Conservation (phyloP, 2,329 filamentous ascomycete genomes). For the Fusarium phyllophilum region DNA sequence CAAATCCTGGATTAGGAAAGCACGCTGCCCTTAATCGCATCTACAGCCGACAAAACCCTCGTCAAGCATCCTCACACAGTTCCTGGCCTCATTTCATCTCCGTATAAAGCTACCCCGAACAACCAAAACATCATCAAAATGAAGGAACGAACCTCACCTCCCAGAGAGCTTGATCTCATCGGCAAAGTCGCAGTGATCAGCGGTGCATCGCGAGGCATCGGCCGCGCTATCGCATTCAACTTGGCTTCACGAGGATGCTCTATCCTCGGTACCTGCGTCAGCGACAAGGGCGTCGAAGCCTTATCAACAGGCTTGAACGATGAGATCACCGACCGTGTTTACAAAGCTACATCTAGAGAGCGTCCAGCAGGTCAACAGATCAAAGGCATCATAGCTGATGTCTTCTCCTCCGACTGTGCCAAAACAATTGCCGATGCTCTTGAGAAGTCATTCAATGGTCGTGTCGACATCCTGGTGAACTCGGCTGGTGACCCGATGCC, state of each 20-base stretch:
- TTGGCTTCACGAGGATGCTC: conserved; percentile 45
- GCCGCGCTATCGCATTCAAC: conserved; percentile 43
- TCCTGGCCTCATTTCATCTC: fast-evolving
- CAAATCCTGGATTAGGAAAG: fast-evolving
- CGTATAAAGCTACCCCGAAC: background rate
- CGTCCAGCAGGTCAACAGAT: conserved; percentile 34
- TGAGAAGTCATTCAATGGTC: conserved; percentile 32
- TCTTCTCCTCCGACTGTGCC: conserved; percentile 45
- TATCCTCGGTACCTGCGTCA: conserved; percentile 48
- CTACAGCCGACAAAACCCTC: fast-evolving
- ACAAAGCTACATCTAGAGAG: conserved; percentile 17
- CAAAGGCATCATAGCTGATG: conserved; percentile 44
- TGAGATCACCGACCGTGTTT: conserved; percentile 33
- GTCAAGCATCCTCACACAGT: background rate
- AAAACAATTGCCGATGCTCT: conserved; percentile 43
- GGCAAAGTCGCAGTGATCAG: conserved; percentile 36
- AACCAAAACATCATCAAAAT: background rate
- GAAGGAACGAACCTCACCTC: background rate
- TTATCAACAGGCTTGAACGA: conserved; percentile 36
- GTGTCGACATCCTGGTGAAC: conserved; percentile 50
- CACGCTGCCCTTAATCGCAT: fast-evolving
- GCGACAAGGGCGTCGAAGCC: conserved; percentile 23
- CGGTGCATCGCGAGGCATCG: conserved; percentile 41
- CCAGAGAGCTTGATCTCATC: conserved; percentile 23
- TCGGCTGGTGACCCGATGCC: conserved; percentile 46